Conservation (phyloP, 2,329 filamentous ascomycete species). For the Drechslerella stenobrocha region DNA sequence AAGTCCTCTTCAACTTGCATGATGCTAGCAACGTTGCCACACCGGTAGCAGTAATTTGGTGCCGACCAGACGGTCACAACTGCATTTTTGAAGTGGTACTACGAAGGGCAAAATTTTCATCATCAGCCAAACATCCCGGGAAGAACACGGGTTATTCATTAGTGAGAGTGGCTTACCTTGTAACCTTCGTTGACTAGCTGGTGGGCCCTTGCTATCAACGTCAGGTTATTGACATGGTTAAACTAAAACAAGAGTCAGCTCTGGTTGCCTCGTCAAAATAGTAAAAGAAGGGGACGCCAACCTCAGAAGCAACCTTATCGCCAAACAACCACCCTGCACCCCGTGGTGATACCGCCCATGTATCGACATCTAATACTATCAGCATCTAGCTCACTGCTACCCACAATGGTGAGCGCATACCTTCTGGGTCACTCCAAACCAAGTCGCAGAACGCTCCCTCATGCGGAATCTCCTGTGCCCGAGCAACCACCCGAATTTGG, state of each 20-base stretch:
- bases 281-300: background rate
- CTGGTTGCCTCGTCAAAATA: background rate
- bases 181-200: constrained; percentile 77
- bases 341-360: constrained; percentile 70
- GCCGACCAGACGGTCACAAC: constrained; percentile 75
- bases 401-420: constrained; percentile 28
- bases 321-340: constrained; percentile 63
- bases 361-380: constrained; percentile 66
- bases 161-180: constrained; percentile 60
- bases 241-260: constrained; percentile 58
- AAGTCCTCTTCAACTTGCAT: constrained; percentile 87
- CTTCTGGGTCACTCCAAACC: constrained; percentile 74
- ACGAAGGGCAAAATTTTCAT: background rate
- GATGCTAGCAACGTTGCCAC: constrained; percentile 69
- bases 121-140: too few species aligned
- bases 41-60: constrained; percentile 60
- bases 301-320: constrained; percentile 71
- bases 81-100: constrained; percentile 93
- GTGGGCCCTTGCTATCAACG: constrained; percentile 72
- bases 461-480: constrained; percentile 75
- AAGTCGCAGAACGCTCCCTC: constrained; percentile 77
- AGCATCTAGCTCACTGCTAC: too few species aligned
- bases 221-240: constrained; percentile 73
- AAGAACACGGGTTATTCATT: background rate
- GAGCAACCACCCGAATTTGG: constrained; percentile 72